phyloP scores from a whole-genome alignment of 2,329 filamentous ascomycete species.

The Fusarium sp. region DNA sequence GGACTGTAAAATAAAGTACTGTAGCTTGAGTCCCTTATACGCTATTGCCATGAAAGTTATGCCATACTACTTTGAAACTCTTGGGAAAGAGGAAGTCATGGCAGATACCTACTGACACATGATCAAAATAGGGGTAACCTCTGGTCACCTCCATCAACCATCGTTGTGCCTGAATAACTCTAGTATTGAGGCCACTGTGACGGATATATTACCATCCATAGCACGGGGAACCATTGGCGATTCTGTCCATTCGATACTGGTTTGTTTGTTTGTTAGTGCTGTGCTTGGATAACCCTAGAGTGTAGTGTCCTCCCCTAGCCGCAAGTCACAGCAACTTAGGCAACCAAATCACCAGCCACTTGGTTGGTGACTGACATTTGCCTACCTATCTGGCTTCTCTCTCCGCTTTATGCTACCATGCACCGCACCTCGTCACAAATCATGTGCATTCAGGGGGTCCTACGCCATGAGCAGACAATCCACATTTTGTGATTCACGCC shows the following conservation, averaged over 20 bases:
- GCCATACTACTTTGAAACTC: background rate
- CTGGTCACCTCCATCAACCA: background rate
- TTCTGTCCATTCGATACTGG: background rate
- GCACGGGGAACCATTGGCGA: background rate
- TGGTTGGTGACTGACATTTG: slow-evolving; percentile 1
- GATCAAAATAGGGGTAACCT: slow-evolving; percentile 8
- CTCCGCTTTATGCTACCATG: slow-evolving; percentile 6
- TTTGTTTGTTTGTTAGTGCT: background rate
- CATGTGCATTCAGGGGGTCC: slow-evolving; percentile 17
- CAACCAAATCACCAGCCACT: slow-evolving; percentile 17
- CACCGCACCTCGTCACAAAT: slow-evolving; percentile 15
- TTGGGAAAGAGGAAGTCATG: background rate
- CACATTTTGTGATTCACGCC: slow-evolving; percentile 21
- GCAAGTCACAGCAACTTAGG: slow-evolving; percentile 11
- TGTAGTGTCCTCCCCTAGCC: background rate
- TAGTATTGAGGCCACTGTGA: slow-evolving; percentile 2
- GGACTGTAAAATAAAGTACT: background rate
- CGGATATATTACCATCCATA: slow-evolving; percentile 1
- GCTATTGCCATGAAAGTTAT: background rate
- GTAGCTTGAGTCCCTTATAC: background rate
- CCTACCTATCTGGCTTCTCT: slow-evolving; percentile 5
- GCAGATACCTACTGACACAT: background rate
- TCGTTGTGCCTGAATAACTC: background rate
- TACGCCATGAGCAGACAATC: slow-evolving; percentile 21
- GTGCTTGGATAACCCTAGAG: background rate